Evolutionary conservation across 176 grass and related monocot species (phyloP).

Genomic region (Oryza coarctata): DNA sequence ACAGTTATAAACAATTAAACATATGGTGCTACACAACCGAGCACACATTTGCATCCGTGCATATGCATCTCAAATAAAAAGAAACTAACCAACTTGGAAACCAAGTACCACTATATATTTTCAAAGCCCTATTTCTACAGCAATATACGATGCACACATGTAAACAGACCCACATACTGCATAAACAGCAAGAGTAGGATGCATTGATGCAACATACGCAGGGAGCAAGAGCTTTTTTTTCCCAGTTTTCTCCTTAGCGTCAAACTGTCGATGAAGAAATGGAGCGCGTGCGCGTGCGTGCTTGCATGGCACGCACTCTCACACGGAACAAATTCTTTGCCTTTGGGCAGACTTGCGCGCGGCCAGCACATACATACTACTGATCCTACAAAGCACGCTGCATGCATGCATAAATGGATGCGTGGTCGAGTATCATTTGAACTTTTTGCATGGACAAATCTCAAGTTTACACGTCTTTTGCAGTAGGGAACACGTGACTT

Average conservation of each 20-base stretch:
- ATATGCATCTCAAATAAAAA: neutral
- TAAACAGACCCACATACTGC: too few species aligned
- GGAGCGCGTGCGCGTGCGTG: conserved; percentile 39
- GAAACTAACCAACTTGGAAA: too few species aligned
- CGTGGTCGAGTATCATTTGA: conserved; percentile 33
- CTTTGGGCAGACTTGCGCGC: neutral
- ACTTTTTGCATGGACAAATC: conserved; percentile 51
- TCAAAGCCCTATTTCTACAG: neutral
- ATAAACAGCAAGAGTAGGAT: neutral
- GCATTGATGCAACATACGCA: neutral
- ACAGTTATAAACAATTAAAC: neutral
- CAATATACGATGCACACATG: too few species aligned
- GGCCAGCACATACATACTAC: neutral
- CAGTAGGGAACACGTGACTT: conserved; percentile 58
- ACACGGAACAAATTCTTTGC: conserved; percentile 31
- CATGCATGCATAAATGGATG: neutral
- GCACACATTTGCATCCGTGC: neutral
- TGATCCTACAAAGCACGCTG: neutral
- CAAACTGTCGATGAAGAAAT: conserved; percentile 26
- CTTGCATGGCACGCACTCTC: conserved; percentile 45
- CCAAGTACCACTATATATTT: neutral
- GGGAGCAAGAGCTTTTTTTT: neutral
- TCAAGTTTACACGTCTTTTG: conserved; percentile 47
- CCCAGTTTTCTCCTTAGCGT: neutral
- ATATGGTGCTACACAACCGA: neutral